These are phyloP conservation scores for Botrytis medusae DNA, from an alignment of 2,329 filamentous ascomycete species.

Conservation along the genomic window DNA sequence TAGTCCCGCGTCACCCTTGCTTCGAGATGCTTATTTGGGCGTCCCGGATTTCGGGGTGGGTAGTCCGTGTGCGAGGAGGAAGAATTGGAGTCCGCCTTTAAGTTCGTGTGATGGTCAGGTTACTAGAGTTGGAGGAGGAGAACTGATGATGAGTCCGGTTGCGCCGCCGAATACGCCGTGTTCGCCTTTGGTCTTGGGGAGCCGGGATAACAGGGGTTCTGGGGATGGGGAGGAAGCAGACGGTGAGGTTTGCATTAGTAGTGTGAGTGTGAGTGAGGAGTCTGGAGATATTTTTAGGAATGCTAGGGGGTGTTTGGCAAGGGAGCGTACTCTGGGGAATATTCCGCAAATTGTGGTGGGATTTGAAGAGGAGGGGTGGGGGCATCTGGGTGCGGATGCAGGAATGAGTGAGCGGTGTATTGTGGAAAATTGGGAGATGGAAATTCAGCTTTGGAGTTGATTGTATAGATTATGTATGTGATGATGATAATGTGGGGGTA, in stretches of 20 bases:
- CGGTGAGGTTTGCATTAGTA: background rate
- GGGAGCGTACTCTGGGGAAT: background rate
- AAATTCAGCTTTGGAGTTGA: background rate
- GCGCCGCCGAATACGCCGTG: background rate
- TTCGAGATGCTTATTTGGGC: background rate
- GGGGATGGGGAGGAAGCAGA: background rate
- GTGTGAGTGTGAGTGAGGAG: background rate
- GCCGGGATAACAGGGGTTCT: background rate
- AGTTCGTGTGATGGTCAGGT: background rate
- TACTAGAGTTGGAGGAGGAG: background rate
- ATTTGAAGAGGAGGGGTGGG: background rate
- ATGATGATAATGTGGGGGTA: background rate
- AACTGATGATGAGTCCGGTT: background rate
- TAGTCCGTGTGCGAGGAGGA: background rate
- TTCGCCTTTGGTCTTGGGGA: background rate
- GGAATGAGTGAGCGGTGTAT: background rate
- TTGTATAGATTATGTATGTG: fast-evolving
- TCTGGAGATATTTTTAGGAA: background rate
- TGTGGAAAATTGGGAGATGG: background rate
- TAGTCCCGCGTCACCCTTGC: background rate
- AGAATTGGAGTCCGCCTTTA: background rate
- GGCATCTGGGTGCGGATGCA: background rate
- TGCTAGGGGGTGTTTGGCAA: background rate
- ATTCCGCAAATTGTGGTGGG: background rate
- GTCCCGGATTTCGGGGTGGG: background rate